Evolutionary conservation across 2,329 filamentous ascomycete species (phyloP).

Genomic region (Simplicillium sp.): DNA sequence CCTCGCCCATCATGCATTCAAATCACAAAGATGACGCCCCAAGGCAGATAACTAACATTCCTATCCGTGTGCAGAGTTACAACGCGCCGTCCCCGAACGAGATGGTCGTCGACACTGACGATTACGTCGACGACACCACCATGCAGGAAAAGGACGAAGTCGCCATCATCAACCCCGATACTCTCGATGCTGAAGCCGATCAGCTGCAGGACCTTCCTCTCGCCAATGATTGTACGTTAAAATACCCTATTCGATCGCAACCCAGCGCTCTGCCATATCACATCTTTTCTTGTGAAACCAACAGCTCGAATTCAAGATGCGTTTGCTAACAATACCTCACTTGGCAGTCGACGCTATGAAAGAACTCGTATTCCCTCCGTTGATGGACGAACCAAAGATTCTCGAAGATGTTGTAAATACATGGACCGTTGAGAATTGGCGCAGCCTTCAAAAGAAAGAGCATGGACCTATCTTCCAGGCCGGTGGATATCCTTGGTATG

Average conservation of each 20-base stretch:
- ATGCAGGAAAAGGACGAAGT: conserved; percentile 41
- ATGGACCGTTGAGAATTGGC: conserved; percentile 85
- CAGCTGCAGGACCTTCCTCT: conserved; percentile 36
- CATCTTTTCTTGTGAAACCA: not conserved
- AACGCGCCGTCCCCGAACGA: conserved; percentile 46
- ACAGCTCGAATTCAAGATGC: conserved; percentile 3
- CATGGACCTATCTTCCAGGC: conserved; percentile 84
- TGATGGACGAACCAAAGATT: conserved; percentile 67
- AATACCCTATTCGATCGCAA: conserved; percentile 1
- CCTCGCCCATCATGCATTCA: no score
- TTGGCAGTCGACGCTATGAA: conserved; percentile 71
- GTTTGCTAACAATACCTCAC: conserved; percentile 12
- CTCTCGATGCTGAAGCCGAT: conserved; percentile 36
- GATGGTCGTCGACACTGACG: conserved; percentile 46
- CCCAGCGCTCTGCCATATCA: not conserved
- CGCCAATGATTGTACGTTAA: conserved; percentile 43
- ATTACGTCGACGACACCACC: conserved; percentile 41
- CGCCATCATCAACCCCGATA: conserved; percentile 45
- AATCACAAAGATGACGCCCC: no score
- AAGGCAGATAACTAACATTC: conserved; percentile 11
- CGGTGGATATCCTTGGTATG: conserved; percentile 77
- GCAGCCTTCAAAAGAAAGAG: conserved; percentile 64
- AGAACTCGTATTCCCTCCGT: conserved; percentile 63
- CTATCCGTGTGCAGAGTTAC: conserved; percentile 30
- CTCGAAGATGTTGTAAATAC: conserved; percentile 68